Conservation (phyloP, 1,284 basidiomycete genomes). For the Sporisorium exsertum region DNA sequence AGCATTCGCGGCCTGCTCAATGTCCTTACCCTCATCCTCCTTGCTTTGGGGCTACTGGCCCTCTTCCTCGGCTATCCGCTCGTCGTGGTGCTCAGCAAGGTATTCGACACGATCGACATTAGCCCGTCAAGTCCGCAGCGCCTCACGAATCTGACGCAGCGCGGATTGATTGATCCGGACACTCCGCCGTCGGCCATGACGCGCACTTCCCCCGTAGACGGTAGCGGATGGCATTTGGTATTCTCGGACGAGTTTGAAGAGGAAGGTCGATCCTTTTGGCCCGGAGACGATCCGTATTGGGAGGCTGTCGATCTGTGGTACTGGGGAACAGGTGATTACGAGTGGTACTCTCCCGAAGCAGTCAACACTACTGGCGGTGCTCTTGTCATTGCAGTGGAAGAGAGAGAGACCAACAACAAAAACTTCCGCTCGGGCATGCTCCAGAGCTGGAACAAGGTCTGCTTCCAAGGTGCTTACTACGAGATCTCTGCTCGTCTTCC, state of each 20-base stretch:
- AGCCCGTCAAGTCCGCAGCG: slow-evolving; percentile 21
- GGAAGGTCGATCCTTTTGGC: slow-evolving; percentile 75
- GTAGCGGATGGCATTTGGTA: slow-evolving; percentile 73
- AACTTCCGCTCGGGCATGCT: slow-evolving; percentile 68
- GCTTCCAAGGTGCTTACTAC: slow-evolving; percentile 68
- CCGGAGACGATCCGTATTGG: slow-evolving; percentile 68
- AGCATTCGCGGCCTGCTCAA: slow-evolving; percentile 60
- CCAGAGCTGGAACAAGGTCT: slow-evolving; percentile 69
- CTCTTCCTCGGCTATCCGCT: slow-evolving; percentile 68
- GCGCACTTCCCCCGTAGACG: slow-evolving; percentile 34
- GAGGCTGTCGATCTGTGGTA: slow-evolving; percentile 74
- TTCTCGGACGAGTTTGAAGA: slow-evolving; percentile 79
- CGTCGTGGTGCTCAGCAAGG: slow-evolving; percentile 48
- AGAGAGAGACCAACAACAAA: slow-evolving; percentile 58
- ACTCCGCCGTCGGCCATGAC: slow-evolving; percentile 43
- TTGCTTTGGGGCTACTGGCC: slow-evolving; percentile 54
- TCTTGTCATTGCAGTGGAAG: slow-evolving; percentile 60
- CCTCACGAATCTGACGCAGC: slow-evolving; percentile 33
- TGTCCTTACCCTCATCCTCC: slow-evolving; percentile 57
- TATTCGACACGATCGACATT: slow-evolving; percentile 45
- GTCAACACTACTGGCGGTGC: slow-evolving; percentile 58
- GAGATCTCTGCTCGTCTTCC: slow-evolving; percentile 54
- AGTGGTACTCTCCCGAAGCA: slow-evolving; percentile 70
- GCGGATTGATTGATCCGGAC: slow-evolving; percentile 58
- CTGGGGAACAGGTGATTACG: slow-evolving; percentile 64